These are phyloP conservation scores for Microcera coccophila DNA, from an alignment of 2,329 filamentous ascomycete species.

Conservation along the genomic window DNA sequence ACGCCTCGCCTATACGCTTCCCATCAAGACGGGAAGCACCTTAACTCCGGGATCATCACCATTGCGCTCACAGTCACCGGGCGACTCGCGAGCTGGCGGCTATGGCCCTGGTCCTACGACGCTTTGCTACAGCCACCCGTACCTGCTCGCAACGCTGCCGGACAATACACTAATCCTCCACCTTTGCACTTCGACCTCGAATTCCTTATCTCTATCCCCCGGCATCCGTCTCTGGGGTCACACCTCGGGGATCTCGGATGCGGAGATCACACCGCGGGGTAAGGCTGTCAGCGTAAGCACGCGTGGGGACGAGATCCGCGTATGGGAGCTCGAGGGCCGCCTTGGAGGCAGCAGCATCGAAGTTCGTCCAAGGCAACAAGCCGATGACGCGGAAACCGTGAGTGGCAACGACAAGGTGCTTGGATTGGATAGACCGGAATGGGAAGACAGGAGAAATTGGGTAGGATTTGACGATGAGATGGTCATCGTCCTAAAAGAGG, in stretches of 20 bases:
- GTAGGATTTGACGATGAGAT: constrained; percentile 90
- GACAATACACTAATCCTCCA: constrained; percentile 87
- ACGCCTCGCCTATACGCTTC: constrained; percentile 35
- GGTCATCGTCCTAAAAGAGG: constrained; percentile 79
- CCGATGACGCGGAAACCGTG: constrained; percentile 18
- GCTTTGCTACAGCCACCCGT: constrained; percentile 74
- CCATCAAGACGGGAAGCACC: constrained; percentile 25
- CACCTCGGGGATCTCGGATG: constrained; percentile 82
- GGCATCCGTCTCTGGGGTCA: constrained; percentile 84
- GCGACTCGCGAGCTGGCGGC: constrained; percentile 5
- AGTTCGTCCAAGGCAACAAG: constrained; percentile 41
- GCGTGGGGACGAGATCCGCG: constrained; percentile 71
- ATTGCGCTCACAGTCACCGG: constrained; percentile 7
- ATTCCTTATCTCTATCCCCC: constrained; percentile 63
- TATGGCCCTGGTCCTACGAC: constrained; percentile 57
- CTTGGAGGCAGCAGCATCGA: constrained; percentile 52
- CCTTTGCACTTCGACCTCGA: constrained; percentile 69
- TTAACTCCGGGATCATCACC: constrained; percentile 11
- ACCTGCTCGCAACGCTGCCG: constrained; percentile 75
- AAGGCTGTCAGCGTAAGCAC: constrained; percentile 87
- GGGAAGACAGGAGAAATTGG: constrained; percentile 56
- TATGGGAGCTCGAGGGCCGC: constrained; percentile 85
- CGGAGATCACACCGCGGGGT: constrained; percentile 77
- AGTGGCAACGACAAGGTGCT: background rate
- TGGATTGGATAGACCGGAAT: constrained; percentile 20